Percentiles rank a stretch among this genome's conserved stretches.
Conservation (phyloP, 768 basidiomycete species). For the Leccinum disarticulatum region DNA sequence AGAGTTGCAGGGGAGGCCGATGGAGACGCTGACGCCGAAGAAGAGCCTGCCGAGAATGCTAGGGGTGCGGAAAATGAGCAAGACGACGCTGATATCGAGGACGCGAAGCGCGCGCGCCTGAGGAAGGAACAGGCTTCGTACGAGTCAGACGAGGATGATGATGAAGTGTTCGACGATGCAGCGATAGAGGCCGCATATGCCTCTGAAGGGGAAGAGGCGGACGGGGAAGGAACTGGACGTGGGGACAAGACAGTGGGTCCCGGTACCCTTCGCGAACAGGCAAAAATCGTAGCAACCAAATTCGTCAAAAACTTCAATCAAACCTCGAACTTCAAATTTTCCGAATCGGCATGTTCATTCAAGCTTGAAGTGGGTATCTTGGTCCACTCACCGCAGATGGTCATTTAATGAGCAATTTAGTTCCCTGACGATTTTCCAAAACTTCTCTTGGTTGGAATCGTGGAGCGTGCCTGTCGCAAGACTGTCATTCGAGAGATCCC, state of each 20-base stretch:
- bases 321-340: conserved; percentile 74
- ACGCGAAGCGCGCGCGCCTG: conserved; percentile 71
- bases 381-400: background rate
- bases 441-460: conserved; percentile 87
- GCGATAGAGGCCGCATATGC: conserved; percentile 65
- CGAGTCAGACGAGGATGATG: conserved; percentile 52
- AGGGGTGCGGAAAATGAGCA: conserved; percentile 73
- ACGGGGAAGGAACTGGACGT: conserved; percentile 29
- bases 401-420: conserved; percentile 39
- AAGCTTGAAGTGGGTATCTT: conserved; percentile 70
- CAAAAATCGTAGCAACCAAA: conserved; percentile 43
- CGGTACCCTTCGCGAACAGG: conserved; percentile 40
- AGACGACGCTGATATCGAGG: conserved; percentile 81
- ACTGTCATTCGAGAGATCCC: conserved; percentile 89
- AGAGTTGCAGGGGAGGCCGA: conserved; percentile 44
- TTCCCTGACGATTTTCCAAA: conserved; percentile 89
- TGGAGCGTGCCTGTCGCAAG: conserved; percentile 82
- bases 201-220: conserved; percentile 42
- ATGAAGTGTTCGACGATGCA: conserved; percentile 49
- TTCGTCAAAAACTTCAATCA: conserved; percentile 62
- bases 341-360: conserved; percentile 66
- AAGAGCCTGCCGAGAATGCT: conserved; percentile 39
- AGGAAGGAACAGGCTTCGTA: conserved; percentile 75
- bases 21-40: conserved; percentile 56
- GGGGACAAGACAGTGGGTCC: conserved; percentile 19